Base-by-base conservation (phyloP, 2,329 filamentous ascomycete genomes). In the Hymenoscyphus occultus region DNA sequence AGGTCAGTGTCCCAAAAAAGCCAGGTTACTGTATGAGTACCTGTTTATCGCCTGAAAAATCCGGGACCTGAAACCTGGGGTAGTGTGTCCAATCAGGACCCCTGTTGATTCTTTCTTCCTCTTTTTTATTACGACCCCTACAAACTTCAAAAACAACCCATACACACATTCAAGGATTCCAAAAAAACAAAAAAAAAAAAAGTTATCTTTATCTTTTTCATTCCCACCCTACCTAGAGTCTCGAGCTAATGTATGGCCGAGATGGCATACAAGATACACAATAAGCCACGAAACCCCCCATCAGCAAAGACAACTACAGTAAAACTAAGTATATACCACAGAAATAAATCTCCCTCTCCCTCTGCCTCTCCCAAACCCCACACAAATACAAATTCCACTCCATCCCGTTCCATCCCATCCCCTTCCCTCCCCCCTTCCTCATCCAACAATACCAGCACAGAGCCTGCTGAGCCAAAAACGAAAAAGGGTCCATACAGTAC, bases 391-490 rank as follows among this genome's bases (percentile, higher is more conserved):
- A n/a, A 13, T 32, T 35, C 31, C 39, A 35, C 56, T 58, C 32
- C 22, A 22, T 13, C 7, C 39, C 31, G 4, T 5, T 39, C 31
- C n/a, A 14, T 39, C 14, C 35, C n/a, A 16, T 10, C 60, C 28
- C 14, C 22, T 39, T 31, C 6, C 31, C 5, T 56, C 10, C 54
- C 60, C 6, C 31, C 5, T 56, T n/a, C 54, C 60, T 56, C 60
- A 31, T 56, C 48, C 22, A 13, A n/a, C 48, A 39, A 31, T 58
- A 64, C 35, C 22, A 45, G 39, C n/a, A 74, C 77, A 70, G 68
- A 60, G 19, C 69, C 68, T 56, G 69, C 69, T 69, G 69, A 66
- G 68, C 64, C 66, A 69, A 67, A 60, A 13, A 54, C 66, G 22
- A 22, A 22, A 22, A 22, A 22, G 22, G 22, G 22, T 22, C 22